Evolutionary conservation across 768 basidiomycete species (phyloP), one percentile per base, ranked within the genome.

Genomic region (Suillus hirtellus): DNA sequence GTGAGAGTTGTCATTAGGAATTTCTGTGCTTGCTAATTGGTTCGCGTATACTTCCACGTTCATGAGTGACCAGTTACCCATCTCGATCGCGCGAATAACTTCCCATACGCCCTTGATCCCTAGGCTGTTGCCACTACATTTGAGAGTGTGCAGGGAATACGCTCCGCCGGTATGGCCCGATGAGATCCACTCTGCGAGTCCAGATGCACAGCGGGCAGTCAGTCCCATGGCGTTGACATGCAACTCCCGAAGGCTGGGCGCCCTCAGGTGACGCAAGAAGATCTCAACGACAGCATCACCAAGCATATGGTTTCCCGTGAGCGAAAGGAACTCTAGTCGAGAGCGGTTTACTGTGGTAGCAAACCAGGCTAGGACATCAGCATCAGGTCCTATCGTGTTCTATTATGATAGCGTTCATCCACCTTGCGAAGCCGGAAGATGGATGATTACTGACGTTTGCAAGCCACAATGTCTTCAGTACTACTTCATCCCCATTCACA

Each of bases 41-140:
- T 86, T 88, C 37, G 69, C 74, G 66, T 82, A 81, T 68, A 86
- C 60, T 64, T 87, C 87, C 60, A 88, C 71, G 47, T 72, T 77
- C 27, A 75, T 70, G 15, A 90, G 73, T 2, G 78, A 74, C 72
- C 80, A 86, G 69, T 89, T 89, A 43, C 75, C 68, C 38, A 67
- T 73, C 63, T 81, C 74, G 7, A 88, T 77, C 24, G 82, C 81
- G 38, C 75, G 74, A 31, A 86, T 71, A 50, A 90, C 81, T 14
- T 78, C 71, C 63, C 73, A 74, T 35, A 87, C 79, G 1, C 79
- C 82, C 0, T 73, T 76, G 38, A 77, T 72, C 5, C 84, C 85
- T 1, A 90, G 76, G 19, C 72, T 72, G 65, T 90, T 90, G n/a
- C 82, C 84, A 70, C 81, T 89, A 63, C 82, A 79, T 65, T 81